Base-by-base conservation (phyloP, 2,329 filamentous ascomycete species). In the Cadophora luteo-olivacea region DNA sequence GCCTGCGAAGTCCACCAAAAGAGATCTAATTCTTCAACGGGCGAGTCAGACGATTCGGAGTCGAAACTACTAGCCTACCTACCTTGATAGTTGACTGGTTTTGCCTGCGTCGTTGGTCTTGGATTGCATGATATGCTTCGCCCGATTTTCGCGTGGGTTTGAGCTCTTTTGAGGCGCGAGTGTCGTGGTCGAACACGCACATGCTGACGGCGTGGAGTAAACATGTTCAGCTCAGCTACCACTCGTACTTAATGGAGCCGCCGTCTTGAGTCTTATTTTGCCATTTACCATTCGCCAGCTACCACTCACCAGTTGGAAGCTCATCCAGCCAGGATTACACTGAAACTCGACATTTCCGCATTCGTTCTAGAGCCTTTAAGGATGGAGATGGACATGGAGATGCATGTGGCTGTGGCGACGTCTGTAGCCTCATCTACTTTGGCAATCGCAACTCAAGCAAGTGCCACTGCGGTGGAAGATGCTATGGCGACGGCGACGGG, bases 161-260 rank as follows among this genome's bases (percentile, higher is more conserved):
- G 68, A 66, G 70, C 61, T 51, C 25, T 65, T 67, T 64, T 68
- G 49, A 66, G 63, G 57, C 38, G 48, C 48, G 48, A 55, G 54
- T 24, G 33, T 25, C 36, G 25, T 19, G 9, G 36, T 51, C n/a
- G 25, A n/a, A 9, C 22, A 49, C 36, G 11, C 61, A 51, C 29
- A 19, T 38, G 29, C n/a, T 36, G 41, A 19, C 25, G n/a, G 16
- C 22, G 24, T 61, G 36, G 61, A 51, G 52, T 48, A 33, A 29
- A 33, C 33, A 60, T 61, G n/a, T 16, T 6, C 36, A 32, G 22
- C 25, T 22, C 55, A 58, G 16, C 22, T 7, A 29, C 25, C 14
- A 61, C 6, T 32, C 16, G 25, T 49, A 61, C 41, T 36, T 38
- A 25, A 45, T 19, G 36, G 22, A 29, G 36, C 16, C 36, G 12